A percentile compares a stretch with the other conserved stretches of the same genome.
Conservation (phyloP, 805 yeast genomes). For the Yarrowia alimentaria region DNA sequence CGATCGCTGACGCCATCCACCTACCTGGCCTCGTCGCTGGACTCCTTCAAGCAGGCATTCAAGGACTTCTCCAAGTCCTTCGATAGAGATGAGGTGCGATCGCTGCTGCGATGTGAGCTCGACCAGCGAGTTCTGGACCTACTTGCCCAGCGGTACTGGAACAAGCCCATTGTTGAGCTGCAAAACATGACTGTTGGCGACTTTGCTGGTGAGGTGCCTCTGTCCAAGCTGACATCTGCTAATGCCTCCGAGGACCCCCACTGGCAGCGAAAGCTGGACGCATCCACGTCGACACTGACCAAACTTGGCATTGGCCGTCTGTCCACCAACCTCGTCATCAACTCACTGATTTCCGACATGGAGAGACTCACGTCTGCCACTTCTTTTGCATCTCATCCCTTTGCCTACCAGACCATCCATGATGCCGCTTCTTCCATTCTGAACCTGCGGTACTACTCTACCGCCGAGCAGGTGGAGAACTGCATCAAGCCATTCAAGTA, state of each 20-base stretch:
- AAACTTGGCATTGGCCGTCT: constrained; percentile 92
- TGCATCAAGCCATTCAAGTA: constrained; percentile 97
- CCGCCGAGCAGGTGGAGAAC: constrained; percentile 98
- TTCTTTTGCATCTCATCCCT: constrained; percentile 78
- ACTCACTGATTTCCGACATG: constrained; percentile 74
- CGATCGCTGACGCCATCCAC: constrained; percentile 91
- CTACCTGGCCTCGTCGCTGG: constrained; percentile 88
- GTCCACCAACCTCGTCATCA: constrained; percentile 78
- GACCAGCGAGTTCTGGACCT: constrained; percentile 88
- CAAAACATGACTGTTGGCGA: constrained; percentile 31
- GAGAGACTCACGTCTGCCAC: constrained; percentile 70
- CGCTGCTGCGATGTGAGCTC: constrained; percentile 73
- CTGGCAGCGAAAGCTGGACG: constrained; percentile 86
- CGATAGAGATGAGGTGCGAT: constrained; percentile 76
- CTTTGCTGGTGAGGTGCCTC: constrained; percentile 45
- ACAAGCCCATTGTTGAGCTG: constrained; percentile 49
- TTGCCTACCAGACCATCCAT: constrained; percentile 73
- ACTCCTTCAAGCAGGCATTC: constrained; percentile 76
- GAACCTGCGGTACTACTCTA: constrained; percentile 74
- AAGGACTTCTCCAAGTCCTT: constrained; percentile 83
- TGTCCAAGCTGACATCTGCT: constrained; percentile 56
- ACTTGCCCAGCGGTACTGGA: constrained; percentile 91
- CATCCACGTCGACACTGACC: constrained; percentile 78
- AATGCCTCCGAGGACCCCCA: constrained; percentile 61
- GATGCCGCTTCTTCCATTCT: constrained; percentile 84